Conservation (phyloP, 2,329 filamentous ascomycete genomes). For the Botrytis pseudocinerea region DNA sequence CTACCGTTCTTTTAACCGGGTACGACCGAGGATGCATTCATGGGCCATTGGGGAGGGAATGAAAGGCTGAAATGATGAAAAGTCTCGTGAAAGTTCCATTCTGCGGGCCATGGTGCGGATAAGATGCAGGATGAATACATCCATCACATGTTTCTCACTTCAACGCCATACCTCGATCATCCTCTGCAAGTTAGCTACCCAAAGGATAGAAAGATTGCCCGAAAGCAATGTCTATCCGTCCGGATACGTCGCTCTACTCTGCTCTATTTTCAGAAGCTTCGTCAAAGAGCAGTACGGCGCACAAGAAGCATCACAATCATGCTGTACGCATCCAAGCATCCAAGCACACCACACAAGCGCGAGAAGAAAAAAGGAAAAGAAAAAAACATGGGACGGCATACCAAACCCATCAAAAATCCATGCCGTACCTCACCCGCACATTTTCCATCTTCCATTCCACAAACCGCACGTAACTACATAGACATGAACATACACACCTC, state of each 20-base stretch:
- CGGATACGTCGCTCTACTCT: not conserved
- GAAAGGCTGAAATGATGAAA: slow-evolving; percentile 11
- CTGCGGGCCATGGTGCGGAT: not conserved
- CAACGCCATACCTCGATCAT: not conserved
- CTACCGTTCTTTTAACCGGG: slow-evolving; percentile 9
- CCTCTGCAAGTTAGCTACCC: not conserved
- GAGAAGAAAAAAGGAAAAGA: not conserved
- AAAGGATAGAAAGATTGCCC: not conserved
- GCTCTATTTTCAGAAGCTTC: not conserved
- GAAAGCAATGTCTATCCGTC: not conserved
- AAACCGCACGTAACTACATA: not conserved
- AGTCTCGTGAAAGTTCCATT: not conserved
- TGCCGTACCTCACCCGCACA: not conserved
- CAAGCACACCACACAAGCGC: not conserved
- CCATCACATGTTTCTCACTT: not conserved
- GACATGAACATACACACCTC: not conserved
- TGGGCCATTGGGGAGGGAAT: not conserved
- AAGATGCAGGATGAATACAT: slow-evolving; percentile 5
- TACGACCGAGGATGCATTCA: slow-evolving; percentile 17
- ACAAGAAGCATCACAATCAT: slow-evolving; percentile 15
- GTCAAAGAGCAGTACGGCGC: not conserved
- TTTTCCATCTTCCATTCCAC: not conserved
- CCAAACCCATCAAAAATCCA: not conserved
- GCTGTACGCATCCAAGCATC: not conserved
- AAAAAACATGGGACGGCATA: slow-evolving; percentile 19